Percentiles rank a stretch among this genome's conserved stretches.
Evolutionary conservation across 805 yeast genomes (phyloP).

Genomic region (Saccharomyces kudriavzevii): DNA sequence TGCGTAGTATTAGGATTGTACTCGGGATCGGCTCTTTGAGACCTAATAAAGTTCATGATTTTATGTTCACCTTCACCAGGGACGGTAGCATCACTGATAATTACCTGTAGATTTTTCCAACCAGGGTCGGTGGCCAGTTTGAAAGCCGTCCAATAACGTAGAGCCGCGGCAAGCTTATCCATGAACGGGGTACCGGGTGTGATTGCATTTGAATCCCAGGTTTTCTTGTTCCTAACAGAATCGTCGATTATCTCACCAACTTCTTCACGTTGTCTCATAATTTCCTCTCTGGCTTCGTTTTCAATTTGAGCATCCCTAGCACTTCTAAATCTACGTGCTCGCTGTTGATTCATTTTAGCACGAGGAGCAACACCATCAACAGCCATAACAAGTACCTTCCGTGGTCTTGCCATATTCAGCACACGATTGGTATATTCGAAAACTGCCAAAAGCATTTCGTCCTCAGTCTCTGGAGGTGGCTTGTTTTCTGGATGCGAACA

Average conservation of each 20-base stretch:
- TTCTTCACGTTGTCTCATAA: conserved; percentile 26
- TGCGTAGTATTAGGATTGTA: conserved; percentile 92
- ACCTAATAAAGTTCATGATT: conserved; percentile 89
- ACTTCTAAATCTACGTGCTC: conserved; percentile 86
- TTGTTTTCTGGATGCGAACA: conserved; percentile 96
- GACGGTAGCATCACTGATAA: conserved; percentile 89
- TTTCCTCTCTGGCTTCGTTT: conserved; percentile 56
- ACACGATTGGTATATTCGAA: conserved; percentile 91
- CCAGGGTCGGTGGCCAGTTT: conserved; percentile 85
- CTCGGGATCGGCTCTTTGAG: conserved; percentile 78
- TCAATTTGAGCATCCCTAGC: conserved; percentile 85
- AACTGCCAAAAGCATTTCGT: conserved; percentile 90
- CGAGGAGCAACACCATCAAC: conserved; percentile 99
- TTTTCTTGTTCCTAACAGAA: conserved; percentile 60
- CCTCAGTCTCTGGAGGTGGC: conserved; percentile 94
- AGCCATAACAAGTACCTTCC: conserved; percentile 87
- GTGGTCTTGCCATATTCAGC: conserved; percentile 86
- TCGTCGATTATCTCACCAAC: conserved; percentile 66
- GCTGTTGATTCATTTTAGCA: conserved; percentile 95
- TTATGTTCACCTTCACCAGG: conserved; percentile 99
- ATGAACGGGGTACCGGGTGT: conserved; percentile 99
- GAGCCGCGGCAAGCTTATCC: conserved; percentile 76
- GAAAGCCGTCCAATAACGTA: conserved; percentile 88
- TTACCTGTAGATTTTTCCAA: conserved; percentile 83
- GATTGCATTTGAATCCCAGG: conserved; percentile 94